Conservation (phyloP, 495 filamentous ascomycete species). For the Articulospora tetracladia region DNA sequence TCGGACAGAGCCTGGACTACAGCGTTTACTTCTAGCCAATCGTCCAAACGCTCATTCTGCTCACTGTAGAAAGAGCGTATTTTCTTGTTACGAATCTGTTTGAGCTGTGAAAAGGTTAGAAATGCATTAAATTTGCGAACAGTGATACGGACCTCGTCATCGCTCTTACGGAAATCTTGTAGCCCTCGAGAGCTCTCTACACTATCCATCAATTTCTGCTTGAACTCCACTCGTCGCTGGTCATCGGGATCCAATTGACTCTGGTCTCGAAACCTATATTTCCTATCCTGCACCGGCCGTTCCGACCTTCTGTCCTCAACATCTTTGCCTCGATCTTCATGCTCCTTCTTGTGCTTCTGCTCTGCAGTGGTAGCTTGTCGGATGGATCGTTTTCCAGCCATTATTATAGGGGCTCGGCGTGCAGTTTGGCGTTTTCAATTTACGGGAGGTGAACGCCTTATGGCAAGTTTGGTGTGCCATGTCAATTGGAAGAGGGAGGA, state of each 20-base stretch:
- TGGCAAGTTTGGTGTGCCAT: background rate
- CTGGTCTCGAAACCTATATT: slow-evolving; percentile 10
- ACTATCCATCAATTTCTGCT: slow-evolving; percentile 39
- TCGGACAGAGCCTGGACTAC: slow-evolving; percentile 46
- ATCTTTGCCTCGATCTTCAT: background rate
- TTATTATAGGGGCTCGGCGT: background rate
- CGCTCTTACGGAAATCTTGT: slow-evolving; percentile 40
- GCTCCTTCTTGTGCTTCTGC: background rate
- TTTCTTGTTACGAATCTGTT: slow-evolving; percentile 43
- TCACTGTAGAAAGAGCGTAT: slow-evolving; percentile 41
- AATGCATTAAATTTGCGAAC: background rate
- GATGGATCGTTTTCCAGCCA: slow-evolving; percentile 8
- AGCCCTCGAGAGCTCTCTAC: slow-evolving; percentile 32
- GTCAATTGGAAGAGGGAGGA: background rate
- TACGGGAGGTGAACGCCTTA: background rate
- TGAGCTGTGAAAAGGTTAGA: slow-evolving; percentile 14
- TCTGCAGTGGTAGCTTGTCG: background rate
- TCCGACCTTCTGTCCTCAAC: slow-evolving; percentile 6
- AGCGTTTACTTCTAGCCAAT: slow-evolving; percentile 49
- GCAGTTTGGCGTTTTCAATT: background rate
- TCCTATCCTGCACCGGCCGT: slow-evolving; percentile 4
- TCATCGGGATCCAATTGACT: slow-evolving; percentile 10
- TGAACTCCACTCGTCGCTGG: slow-evolving; percentile 27
- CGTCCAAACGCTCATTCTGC: slow-evolving; percentile 45
- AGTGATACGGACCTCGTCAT: slow-evolving; percentile 31